phyloP scores from a whole-genome alignment of 176 grass and related monocot genomes.

The Ensete ventricosum region DNA sequence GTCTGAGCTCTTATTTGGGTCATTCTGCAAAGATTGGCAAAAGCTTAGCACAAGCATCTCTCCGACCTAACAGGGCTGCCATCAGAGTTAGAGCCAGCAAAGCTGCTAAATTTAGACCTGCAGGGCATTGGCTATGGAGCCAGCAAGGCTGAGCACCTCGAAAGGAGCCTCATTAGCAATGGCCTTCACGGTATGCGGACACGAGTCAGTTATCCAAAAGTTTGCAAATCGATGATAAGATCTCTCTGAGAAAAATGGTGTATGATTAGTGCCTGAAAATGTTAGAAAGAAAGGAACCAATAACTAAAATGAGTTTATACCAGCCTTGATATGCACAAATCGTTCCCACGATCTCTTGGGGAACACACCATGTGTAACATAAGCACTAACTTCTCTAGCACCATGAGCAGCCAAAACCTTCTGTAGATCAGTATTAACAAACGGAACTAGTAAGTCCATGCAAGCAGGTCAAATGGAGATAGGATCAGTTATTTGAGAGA shows the following conservation, averaged over 20 bases:
- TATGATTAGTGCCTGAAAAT: not conserved
- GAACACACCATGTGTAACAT: constrained; percentile 88
- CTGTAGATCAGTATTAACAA: constrained; percentile 19
- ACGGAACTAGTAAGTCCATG: not conserved
- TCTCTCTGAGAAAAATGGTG: constrained; percentile 40
- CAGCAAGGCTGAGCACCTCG: constrained; percentile 81
- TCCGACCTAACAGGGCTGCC: not conserved
- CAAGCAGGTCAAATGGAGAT: not conserved
- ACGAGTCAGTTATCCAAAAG: constrained; percentile 98
- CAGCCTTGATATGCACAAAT: constrained; percentile 70
- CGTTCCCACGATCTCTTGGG: constrained; percentile 78
- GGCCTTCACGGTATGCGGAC: constrained; percentile 63
- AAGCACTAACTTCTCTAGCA: constrained; percentile 93
- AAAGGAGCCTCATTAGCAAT: constrained; percentile 57
- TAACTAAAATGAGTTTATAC: constrained; percentile 28
- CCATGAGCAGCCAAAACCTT: constrained; percentile 89
- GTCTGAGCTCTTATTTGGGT: no score
- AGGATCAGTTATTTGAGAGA: not conserved
- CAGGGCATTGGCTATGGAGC: constrained; percentile 69
- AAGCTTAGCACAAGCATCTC: not conserved
- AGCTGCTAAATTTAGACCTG: constrained; percentile 42
- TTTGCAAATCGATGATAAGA: constrained; percentile 55
- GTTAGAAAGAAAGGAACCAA: not conserved
- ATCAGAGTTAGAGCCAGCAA: not conserved
- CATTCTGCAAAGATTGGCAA: no score